Evolutionary conservation across 2,329 filamentous ascomycete genomes (phyloP).

Genomic region (Colletotrichum lini): DNA sequence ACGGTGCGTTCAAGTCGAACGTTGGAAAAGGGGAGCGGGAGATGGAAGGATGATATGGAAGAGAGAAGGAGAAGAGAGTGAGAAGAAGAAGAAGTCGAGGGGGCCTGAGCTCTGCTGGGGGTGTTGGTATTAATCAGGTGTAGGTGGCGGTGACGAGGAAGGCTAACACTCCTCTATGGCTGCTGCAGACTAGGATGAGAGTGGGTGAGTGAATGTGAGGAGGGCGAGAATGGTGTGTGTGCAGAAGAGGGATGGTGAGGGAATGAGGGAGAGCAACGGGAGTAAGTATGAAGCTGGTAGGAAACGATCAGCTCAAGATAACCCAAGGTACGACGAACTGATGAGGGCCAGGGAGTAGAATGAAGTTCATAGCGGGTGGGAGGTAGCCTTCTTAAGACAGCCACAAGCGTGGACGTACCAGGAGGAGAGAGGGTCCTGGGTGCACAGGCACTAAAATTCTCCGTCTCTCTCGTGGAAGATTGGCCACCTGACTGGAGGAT

Average conservation of each 20-base stretch:
- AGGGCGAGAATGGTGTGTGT: conserved; percentile 7
- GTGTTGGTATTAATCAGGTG: conserved; percentile 40
- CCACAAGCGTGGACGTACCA: conserved; percentile 43
- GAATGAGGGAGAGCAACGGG: conserved; percentile 10
- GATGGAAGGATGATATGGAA: conserved; percentile 32
- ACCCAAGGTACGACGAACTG: conserved; percentile 43
- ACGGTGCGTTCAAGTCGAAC: conserved; percentile 17
- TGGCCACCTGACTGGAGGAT: conserved; percentile 45
- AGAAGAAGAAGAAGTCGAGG: conserved; percentile 15
- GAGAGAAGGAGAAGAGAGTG: neutral
- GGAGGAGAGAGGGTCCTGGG: conserved; percentile 44
- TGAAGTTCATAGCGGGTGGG: conserved; percentile 44
- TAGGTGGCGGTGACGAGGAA: conserved; percentile 32
- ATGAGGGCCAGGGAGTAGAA: conserved; percentile 39
- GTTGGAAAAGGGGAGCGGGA: conserved; percentile 18
- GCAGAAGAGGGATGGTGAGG: too few relatives aligned
- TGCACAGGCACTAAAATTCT: conserved; percentile 46
- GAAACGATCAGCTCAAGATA: conserved; percentile 43
- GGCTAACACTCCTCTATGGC: neutral
- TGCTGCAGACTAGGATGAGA: neutral
- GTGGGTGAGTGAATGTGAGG: neutral
- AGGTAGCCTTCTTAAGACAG: conserved; percentile 47
- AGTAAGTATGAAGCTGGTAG: conserved; percentile 37
- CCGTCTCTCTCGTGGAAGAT: conserved; percentile 43
- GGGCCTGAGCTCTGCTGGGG: conserved; percentile 39